Percentiles rank a stretch among this genome's conserved stretches.
These are phyloP conservation scores for Chiua virens DNA, from an alignment of 768 basidiomycete species.

Conservation along the genomic window DNA sequence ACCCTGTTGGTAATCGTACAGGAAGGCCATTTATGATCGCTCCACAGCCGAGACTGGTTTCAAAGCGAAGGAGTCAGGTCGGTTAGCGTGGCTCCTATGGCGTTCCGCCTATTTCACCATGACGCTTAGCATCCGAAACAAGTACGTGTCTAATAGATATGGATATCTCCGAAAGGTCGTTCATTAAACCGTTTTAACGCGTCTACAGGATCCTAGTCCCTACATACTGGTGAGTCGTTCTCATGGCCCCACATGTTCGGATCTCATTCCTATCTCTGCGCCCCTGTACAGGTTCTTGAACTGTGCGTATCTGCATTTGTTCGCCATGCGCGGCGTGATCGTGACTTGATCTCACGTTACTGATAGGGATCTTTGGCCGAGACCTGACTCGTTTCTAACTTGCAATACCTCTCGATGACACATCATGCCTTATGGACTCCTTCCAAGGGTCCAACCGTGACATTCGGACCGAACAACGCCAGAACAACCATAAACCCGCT, in stretches of 20 bases:
- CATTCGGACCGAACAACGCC: no score
- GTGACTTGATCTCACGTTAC: slow-evolving; percentile 3
- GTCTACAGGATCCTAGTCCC: slow-evolving; percentile 58
- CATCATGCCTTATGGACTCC: no score
- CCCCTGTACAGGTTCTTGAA: slow-evolving; percentile 57
- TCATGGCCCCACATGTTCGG: slow-evolving; percentile 11
- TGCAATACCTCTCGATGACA: no score
- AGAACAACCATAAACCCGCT: no score
- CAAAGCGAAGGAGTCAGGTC: slow-evolving; percentile 60
- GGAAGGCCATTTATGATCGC: slow-evolving; percentile 79
- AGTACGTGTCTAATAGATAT: slow-evolving; percentile 39
- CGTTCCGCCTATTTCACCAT: slow-evolving; percentile 79
- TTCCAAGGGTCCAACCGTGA: no score
- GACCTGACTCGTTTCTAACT: slow-evolving; percentile 61
- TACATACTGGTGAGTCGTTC: slow-evolving; percentile 55
- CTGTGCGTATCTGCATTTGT: slow-evolving; percentile 41
- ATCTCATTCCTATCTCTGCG: slow-evolving; percentile 12
- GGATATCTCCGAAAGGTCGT: slow-evolving; percentile 6
- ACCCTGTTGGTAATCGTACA: slow-evolving; percentile 22
- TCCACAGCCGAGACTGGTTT: slow-evolving; percentile 48
- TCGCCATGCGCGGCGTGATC: slow-evolving; percentile 9
- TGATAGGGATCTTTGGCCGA: slow-evolving; percentile 70
- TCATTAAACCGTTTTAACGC: slow-evolving; percentile 9
- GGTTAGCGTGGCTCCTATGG: slow-evolving; percentile 79
- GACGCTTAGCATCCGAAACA: slow-evolving; percentile 72